Conservation (phyloP, 2,329 filamentous ascomycete genomes). For the Zopfia rhizophila region DNA sequence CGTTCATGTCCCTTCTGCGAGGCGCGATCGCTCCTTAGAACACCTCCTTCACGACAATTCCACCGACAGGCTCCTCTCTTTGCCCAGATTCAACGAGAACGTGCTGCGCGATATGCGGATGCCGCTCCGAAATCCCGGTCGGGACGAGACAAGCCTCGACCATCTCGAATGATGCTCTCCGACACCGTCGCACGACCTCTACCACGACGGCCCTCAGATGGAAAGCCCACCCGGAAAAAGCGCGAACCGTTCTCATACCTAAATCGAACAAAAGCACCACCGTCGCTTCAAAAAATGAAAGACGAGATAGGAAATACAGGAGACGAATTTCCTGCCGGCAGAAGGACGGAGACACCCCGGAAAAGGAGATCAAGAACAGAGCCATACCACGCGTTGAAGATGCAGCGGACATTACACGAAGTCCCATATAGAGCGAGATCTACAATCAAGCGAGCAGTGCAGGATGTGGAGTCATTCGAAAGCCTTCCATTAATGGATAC, state of each 20-base stretch:
- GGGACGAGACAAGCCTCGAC: constrained; percentile 51
- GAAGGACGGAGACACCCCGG: constrained; percentile 18
- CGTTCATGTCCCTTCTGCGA: constrained; percentile 58
- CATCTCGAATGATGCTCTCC: constrained; percentile 64
- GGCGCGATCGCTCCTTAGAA: constrained; percentile 37
- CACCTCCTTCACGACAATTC: constrained; percentile 1
- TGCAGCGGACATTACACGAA: constrained; percentile 83
- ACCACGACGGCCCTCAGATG: constrained; percentile 24
- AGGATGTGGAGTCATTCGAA: constrained; percentile 80
- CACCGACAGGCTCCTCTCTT: constrained; percentile 51
- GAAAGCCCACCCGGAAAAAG: constrained; percentile 31
- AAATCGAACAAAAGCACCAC: constrained; percentile 45
- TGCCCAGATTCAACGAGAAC: constrained; percentile 39
- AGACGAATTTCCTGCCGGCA: constrained; percentile 13
- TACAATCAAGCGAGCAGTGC: constrained; percentile 69
- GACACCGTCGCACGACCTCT: constrained; percentile 41
- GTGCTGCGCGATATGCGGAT: constrained; percentile 20
- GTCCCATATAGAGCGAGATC: constrained; percentile 77
- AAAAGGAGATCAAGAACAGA: constrained; percentile 53
- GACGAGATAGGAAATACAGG: constrained; percentile 5
- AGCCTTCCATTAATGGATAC: constrained; percentile 79
- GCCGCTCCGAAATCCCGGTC: constrained; percentile 1
- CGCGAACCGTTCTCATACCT: constrained; percentile 46
- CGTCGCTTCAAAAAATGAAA: constrained; percentile 29
- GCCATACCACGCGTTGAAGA: constrained; percentile 86